These are phyloP conservation scores for Mycena chlorophos DNA, from an alignment of 768 basidiomycete species.

Conservation along the genomic window DNA sequence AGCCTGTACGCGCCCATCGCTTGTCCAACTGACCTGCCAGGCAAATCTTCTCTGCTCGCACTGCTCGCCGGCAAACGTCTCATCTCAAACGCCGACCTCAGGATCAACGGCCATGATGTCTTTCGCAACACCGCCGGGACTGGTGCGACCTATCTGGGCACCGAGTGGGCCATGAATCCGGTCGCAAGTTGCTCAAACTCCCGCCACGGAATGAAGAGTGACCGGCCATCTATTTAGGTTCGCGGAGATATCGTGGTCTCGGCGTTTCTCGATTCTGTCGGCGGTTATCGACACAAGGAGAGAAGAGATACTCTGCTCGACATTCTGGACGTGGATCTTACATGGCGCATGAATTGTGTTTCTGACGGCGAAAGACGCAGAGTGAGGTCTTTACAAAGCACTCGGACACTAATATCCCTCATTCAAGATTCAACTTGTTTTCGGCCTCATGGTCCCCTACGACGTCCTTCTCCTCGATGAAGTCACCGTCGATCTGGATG, in stretches of 20 bases:
- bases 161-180: slow-evolving; percentile 84
- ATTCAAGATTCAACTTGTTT: slow-evolving; percentile 87
- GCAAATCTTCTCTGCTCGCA: slow-evolving; percentile 94
- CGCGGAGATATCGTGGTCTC: slow-evolving; percentile 89
- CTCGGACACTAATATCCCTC: neutral
- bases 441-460: slow-evolving; percentile 95
- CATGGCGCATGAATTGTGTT: slow-evolving; percentile 95
- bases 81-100: slow-evolving; percentile 60
- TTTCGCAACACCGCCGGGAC: slow-evolving; percentile 84
- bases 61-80: slow-evolving; percentile 92
- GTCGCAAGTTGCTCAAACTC: too few relatives aligned
- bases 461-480: slow-evolving; percentile 93
- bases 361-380: slow-evolving; percentile 92
- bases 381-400: too few relatives aligned
- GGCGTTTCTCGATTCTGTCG: slow-evolving; percentile 95
- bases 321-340: slow-evolving; percentile 91
- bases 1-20: too few relatives aligned
- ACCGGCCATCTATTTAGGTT: slow-evolving; percentile 32
- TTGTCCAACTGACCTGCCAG: too few relatives aligned
- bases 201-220: neutral
- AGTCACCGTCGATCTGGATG: slow-evolving; percentile 97
- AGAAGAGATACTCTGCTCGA: slow-evolving; percentile 83
- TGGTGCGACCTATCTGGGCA: slow-evolving; percentile 33
- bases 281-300: slow-evolving; percentile 91
- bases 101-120: slow-evolving; percentile 80